phyloP scores from a whole-genome alignment of 2,329 filamentous ascomycete species.

The Sporothrix euskadiensis region DNA sequence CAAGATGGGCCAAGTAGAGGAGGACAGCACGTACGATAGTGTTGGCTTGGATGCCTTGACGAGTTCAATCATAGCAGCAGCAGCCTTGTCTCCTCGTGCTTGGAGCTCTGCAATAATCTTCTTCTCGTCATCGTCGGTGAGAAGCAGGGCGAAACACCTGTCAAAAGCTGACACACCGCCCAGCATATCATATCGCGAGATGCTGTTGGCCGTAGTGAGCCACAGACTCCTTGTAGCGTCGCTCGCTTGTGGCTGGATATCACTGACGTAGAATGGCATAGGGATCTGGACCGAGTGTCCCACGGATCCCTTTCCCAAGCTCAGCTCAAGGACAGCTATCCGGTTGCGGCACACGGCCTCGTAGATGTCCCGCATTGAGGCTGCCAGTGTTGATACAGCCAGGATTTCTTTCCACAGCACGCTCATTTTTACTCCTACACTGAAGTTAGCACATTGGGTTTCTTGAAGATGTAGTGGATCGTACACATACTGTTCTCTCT shows the following conservation, averaged over 20 bases:
- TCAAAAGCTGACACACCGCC: conserved; percentile 70
- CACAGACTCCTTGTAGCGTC: conserved; percentile 69
- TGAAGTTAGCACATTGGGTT: background rate
- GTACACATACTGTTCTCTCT: conserved; percentile 60
- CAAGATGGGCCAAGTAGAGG: background rate
- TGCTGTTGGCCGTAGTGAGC: conserved; percentile 82
- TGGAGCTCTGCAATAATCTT: conserved; percentile 73
- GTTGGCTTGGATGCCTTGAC: conserved; percentile 72
- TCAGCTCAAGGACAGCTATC: conserved; percentile 81
- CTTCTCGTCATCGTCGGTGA: conserved; percentile 81
- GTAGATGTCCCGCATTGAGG: conserved; percentile 79
- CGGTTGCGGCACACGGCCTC: conserved; percentile 78
- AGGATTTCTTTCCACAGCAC: conserved; percentile 70
- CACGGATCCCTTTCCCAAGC: conserved; percentile 58
- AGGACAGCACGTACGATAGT: conserved; percentile 52
- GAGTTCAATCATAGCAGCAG: conserved; percentile 77
- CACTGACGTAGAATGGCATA: conserved; percentile 67
- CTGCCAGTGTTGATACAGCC: conserved; percentile 73
- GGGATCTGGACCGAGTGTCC: conserved; percentile 66
- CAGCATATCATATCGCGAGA: conserved; percentile 66
- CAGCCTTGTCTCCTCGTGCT: conserved; percentile 72
- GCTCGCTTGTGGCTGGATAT: conserved; percentile 68
- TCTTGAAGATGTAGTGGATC: conserved; percentile 30
- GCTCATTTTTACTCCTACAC: conserved; percentile 59
- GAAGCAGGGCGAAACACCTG: conserved; percentile 81